phyloP scores from a whole-genome alignment of 352 stramenopile genomes.

The Aphanomyces invadans region DNA sequence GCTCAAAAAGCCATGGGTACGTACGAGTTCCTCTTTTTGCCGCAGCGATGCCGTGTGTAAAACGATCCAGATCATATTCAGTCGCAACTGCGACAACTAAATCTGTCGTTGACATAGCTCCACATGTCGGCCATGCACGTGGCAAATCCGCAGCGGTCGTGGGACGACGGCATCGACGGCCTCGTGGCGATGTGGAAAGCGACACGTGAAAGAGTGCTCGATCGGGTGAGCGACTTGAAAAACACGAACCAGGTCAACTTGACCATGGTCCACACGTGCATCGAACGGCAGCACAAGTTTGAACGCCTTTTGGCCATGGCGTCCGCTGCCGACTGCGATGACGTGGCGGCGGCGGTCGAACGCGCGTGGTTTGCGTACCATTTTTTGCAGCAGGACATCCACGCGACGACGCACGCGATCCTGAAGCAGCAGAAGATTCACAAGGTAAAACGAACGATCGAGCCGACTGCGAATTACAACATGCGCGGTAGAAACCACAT shows the following conservation, averaged over 20 bases:
- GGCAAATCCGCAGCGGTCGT: neutral
- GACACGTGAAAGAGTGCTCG: neutral
- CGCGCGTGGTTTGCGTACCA: conserved; percentile 19
- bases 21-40: no score
- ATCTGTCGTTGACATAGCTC: no score
- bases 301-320: neutral
- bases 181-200: conserved; percentile 16
- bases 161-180: conserved; percentile 7
- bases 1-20: conserved; percentile 19
- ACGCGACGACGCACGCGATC: neutral
- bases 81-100: no score
- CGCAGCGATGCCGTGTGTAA: no score
- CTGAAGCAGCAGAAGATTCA: neutral
- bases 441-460: neutral
- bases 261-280: conserved; percentile 10
- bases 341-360: neutral
- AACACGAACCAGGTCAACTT: conserved; percentile 11
- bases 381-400: conserved; percentile 23
- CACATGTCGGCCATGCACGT: conserved; percentile 15
- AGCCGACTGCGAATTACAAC: no score
- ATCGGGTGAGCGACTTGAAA: conserved; percentile 11
- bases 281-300: conserved; percentile 11
- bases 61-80: no score
- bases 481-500: conserved; percentile 11
- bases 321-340: neutral